phyloP scores from a whole-genome alignment of 1,284 basidiomycete genomes.

The Boletus semigastroideus region DNA sequence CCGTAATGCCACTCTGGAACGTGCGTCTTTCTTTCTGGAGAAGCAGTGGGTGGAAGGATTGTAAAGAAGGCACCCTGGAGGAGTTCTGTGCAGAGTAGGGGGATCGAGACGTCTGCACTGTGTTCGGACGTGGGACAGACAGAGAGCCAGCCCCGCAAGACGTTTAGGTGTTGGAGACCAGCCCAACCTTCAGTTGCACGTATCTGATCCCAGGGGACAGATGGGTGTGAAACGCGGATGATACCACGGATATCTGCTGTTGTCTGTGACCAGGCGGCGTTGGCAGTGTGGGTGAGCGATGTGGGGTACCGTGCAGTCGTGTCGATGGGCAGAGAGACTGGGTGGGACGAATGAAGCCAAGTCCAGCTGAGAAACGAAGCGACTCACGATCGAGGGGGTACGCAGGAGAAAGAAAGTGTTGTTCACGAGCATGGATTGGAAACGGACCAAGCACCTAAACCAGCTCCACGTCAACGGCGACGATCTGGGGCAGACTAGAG shows the following conservation, averaged over 20 bases:
- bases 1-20: constrained; percentile 68
- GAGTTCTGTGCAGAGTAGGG: constrained; percentile 43
- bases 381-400: constrained; percentile 65
- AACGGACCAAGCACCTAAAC: constrained; percentile 73
- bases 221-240: constrained; percentile 59
- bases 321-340: constrained; percentile 24
- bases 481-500: neutral
- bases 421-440: constrained; percentile 78
- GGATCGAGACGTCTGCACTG: constrained; percentile 29
- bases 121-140: constrained; percentile 46
- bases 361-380: neutral
- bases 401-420: constrained; percentile 72
- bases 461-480: neutral
- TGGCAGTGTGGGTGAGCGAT: constrained; percentile 38
- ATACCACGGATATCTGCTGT: constrained; percentile 43
- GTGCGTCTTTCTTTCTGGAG: constrained; percentile 15
- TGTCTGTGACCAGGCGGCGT: constrained; percentile 56
- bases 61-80: constrained; percentile 69
- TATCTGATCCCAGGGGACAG: constrained; percentile 60
- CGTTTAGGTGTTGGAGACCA: constrained; percentile 68
- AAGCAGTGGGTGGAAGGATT: constrained; percentile 44
- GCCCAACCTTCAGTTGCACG: constrained; percentile 81
- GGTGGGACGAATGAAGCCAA: neutral
- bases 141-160: constrained; percentile 62
- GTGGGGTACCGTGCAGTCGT: constrained; percentile 53